These are phyloP conservation scores for Apiotrichum mycotoxinovorans DNA, from an alignment of 1,284 basidiomycete species.

Conservation along the genomic window DNA sequence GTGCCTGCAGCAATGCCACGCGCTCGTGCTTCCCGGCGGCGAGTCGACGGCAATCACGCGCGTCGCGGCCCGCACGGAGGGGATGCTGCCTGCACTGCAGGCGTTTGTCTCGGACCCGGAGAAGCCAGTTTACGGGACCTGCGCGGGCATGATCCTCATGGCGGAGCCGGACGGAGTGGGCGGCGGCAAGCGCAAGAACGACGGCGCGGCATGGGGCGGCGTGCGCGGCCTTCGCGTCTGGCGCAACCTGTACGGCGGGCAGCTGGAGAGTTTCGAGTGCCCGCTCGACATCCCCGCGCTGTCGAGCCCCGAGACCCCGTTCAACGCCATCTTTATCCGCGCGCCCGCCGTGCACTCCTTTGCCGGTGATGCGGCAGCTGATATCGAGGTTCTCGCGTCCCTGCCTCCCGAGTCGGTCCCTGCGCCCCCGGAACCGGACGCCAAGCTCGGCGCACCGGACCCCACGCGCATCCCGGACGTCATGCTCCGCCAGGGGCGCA, in stretches of 20 bases:
- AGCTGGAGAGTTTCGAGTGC: conserved; percentile 82
- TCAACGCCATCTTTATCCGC: conserved; percentile 89
- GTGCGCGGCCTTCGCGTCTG: conserved; percentile 70
- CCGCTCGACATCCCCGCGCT: conserved; percentile 66
- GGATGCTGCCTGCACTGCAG: conserved; percentile 73
- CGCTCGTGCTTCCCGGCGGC: conserved; percentile 84
- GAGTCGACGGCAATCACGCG: conserved; percentile 89
- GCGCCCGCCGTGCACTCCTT: conserved; percentile 60
- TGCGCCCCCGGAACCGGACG: conserved; percentile 39
- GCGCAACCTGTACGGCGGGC: conserved; percentile 71
- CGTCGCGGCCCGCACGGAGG: conserved; percentile 71
- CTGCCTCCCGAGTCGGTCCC: conserved; percentile 63
- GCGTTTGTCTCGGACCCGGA: conserved; percentile 59
- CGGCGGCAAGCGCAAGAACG: conserved; percentile 60
- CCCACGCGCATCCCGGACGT: conserved; percentile 65
- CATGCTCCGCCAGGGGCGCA: conserved; percentile 76
- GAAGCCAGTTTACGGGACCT: conserved; percentile 91
- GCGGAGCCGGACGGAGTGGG: conserved; percentile 61
- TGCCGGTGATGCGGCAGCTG: not conserved
- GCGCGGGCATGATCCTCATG: conserved; percentile 92
- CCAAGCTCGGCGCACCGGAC: conserved; percentile 37
- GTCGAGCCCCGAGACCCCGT: conserved; percentile 61
- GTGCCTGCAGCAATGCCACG: conserved; percentile 63
- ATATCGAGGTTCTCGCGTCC: conserved; percentile 57
- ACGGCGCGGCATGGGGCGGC: conserved; percentile 59